These are phyloP conservation scores for Trichoderma asperellum DNA, from an alignment of 2,329 filamentous ascomycete genomes.

Conservation along the genomic window DNA sequence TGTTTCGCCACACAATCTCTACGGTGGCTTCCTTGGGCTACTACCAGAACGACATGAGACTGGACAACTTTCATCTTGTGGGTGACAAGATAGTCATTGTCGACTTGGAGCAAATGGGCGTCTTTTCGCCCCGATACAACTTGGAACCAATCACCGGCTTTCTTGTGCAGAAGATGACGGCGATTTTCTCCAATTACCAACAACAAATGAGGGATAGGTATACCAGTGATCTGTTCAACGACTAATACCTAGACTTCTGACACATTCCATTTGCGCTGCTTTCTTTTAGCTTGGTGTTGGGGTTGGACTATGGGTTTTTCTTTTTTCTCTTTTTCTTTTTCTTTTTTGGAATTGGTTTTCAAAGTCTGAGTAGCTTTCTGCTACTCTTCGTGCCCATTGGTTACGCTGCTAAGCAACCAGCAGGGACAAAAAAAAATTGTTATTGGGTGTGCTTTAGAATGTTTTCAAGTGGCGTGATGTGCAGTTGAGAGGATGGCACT, in stretches of 20 bases:
- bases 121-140: not conserved
- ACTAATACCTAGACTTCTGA: not conserved
- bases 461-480: not conserved
- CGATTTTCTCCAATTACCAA: not conserved
- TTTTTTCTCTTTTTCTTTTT: too few species aligned
- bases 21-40: not conserved
- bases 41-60: not conserved
- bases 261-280: not conserved
- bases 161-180: not conserved
- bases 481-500: not conserved
- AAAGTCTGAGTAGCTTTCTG: not conserved
- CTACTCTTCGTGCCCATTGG: not conserved
- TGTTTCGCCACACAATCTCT: not conserved
- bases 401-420: not conserved
- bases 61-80: not conserved
- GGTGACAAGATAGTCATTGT: not conserved
- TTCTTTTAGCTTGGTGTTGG: not conserved
- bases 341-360: not conserved
- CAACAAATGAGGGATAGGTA: not conserved
- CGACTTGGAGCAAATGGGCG: not conserved
- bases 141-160: not conserved
- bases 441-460: not conserved
- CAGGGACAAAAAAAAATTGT: not conserved
- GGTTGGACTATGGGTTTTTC: not conserved
- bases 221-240: not conserved